Evolutionary conservation across 139 green algal genomes (phyloP).

Genomic region (Volvox reticuliferus): DNA sequence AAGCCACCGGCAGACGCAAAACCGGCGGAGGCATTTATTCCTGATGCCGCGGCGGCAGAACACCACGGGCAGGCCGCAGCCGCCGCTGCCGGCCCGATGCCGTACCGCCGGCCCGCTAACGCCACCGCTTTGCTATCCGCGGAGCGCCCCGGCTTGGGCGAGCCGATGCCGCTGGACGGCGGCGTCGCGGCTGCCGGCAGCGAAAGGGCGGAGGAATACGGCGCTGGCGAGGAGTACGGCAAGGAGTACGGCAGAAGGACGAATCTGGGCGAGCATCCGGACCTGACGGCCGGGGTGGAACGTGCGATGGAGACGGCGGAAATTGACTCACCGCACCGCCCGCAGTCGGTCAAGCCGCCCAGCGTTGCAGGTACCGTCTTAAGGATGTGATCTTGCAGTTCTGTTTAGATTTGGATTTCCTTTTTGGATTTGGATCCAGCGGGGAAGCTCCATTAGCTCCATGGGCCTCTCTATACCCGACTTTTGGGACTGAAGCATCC

Average conservation of each 20-base stretch:
- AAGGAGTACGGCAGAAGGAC: neutral
- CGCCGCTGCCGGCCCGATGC: neutral
- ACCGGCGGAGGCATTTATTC: neutral
- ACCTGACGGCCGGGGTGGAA: neutral
- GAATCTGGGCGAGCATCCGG: neutral
- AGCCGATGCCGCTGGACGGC: neutral
- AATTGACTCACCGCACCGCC: neutral
- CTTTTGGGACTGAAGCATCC: too few species aligned
- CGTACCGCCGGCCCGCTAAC: neutral
- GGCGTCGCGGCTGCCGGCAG: neutral
- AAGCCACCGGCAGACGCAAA: neutral
- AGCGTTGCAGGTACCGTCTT: neutral
- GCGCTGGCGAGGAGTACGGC: neutral
- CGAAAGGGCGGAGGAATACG: too few species aligned
- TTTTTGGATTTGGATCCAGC: too few species aligned
- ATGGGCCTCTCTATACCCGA: too few species aligned
- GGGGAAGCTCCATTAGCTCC: too few species aligned
- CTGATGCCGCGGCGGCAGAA: neutral
- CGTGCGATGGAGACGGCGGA: neutral
- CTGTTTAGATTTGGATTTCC: too few species aligned
- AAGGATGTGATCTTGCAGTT: too few species aligned
- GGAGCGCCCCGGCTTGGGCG: neutral
- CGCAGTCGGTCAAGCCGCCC: conserved; percentile 5
- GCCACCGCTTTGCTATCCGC: neutral
- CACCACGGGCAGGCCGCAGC: neutral